Conservation (phyloP, 495 filamentous ascomycete species). For the Trichoderma reesei region DNA sequence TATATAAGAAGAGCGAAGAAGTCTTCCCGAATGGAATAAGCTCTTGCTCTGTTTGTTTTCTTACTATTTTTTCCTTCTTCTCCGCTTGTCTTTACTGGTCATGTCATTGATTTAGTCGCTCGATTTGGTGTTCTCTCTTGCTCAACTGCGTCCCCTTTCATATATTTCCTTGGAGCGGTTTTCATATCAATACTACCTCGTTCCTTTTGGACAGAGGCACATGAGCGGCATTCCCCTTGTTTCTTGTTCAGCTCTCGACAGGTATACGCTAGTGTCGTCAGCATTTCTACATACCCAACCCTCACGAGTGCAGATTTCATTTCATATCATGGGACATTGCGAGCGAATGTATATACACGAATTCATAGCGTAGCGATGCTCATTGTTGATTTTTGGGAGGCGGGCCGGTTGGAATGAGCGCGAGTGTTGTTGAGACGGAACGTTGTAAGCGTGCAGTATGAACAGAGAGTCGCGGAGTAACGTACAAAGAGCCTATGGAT, state of each 20-base stretch:
- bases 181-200: background rate
- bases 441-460: too few species aligned
- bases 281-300: background rate
- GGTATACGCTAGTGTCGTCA: background rate
- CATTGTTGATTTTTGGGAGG: background rate
- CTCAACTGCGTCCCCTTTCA: background rate
- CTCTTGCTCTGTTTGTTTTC: background rate
- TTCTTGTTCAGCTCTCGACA: background rate
- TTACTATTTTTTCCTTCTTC: background rate
- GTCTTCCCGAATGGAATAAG: background rate
- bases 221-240: background rate
- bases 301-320: background rate
- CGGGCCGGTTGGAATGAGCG: background rate
- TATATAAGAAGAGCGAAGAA: constrained; percentile 3
- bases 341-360: background rate
- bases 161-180: too few species aligned
- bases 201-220: background rate
- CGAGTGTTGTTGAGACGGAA: too few species aligned
- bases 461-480: too few species aligned
- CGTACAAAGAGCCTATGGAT: too few species aligned
- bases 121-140: too few species aligned
- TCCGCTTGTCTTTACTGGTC: background rate
- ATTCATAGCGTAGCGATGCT: background rate
- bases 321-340: background rate
- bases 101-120: too few species aligned